Evolutionary conservation across 768 basidiomycete species (phyloP).

Genomic region (Dentipellis fragilis): DNA sequence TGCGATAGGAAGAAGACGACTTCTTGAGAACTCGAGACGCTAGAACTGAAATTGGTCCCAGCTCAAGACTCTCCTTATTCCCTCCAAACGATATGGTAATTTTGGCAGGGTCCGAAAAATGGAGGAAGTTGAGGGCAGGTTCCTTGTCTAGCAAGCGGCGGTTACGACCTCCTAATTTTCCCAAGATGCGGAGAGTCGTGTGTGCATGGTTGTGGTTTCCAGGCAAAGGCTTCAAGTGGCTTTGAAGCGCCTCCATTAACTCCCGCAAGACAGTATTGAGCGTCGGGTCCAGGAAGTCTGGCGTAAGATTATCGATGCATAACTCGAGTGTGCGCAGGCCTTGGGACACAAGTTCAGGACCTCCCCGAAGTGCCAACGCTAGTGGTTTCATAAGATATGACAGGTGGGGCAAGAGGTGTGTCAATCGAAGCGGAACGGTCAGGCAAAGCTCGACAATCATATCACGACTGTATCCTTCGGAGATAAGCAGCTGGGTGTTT

Average conservation of each 20-base stretch:
- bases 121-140: slow-evolving; percentile 60
- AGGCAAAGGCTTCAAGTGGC: slow-evolving; percentile 83
- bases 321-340: slow-evolving; percentile 93
- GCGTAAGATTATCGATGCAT: slow-evolving; percentile 98
- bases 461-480: slow-evolving; percentile 75
- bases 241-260: slow-evolving; percentile 89
- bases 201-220: slow-evolving; percentile 85
- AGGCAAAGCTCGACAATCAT: slow-evolving; percentile 96
- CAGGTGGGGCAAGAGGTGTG: slow-evolving; percentile 91
- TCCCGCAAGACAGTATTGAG: slow-evolving; percentile 87
- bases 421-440: slow-evolving; percentile 90
- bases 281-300: slow-evolving; percentile 95
- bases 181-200: slow-evolving; percentile 90
- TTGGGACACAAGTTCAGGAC: slow-evolving; percentile 85
- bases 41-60: slow-evolving; percentile 55
- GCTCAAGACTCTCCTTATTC: slow-evolving; percentile 48
- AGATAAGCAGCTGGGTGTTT: slow-evolving; percentile 79
- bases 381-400: slow-evolving; percentile 95
- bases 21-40: slow-evolving; percentile 56
- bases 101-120: slow-evolving; percentile 61
- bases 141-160: slow-evolving; percentile 77
- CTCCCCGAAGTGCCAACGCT: slow-evolving; percentile 80
- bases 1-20: slow-evolving; percentile 37
- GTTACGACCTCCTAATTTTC: slow-evolving; percentile 93
- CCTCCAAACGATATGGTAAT: slow-evolving; percentile 69